Base-by-base conservation (phyloP, 345 rosid species). In the Excoecaria agallocha region DNA sequence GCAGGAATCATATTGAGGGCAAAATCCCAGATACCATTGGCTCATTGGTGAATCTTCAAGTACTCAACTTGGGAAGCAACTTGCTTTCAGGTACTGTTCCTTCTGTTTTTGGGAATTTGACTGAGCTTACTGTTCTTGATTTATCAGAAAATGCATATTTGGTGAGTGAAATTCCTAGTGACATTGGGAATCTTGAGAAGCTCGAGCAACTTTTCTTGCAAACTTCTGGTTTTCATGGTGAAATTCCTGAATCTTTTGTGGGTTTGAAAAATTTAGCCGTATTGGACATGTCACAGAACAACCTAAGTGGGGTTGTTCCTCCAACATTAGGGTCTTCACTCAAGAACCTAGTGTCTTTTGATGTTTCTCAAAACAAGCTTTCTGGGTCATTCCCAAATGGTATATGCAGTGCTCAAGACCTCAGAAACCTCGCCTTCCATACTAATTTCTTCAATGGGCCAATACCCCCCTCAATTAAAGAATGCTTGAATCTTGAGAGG, bases 291-390 rank as follows among this genome's bases (percentile, higher is more conserved):
- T 88, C 89, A 66, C 86, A 73, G 80, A 94, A 92, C 87, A 92
- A 94, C 77, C 77, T 94, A n/a, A 90, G 86, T 51, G 97, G 97
- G 58, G 80, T 74, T 62, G 48, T 92, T 77, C 89, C 89, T 74
- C 77, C 80, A 60, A 73, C 78, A 12, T 70, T 89, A 5, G 90
- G 87, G 48, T 68, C 87, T 80, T 86, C 94, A 78, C 85, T 86
- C 64, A 86, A 86, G 81, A 90, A 76, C 70, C 77, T 94, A 66
- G 86, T 82, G 72, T 92, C 96, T 49, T 78, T 94, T 75, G 98
- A 94, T 82, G 87, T 89, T 37, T 94, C 97, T 12, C 91, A 87
- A 74, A 94, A 92, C 77, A 87, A 84, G 89, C 78, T 94, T 51
- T 78, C 59, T 20, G 98, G 98, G 72, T 71, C 92, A 70, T 88